Evolutionary conservation across 148 eudicot genomes (phyloP).

Genomic region (Fagopyrum homotropicum): DNA sequence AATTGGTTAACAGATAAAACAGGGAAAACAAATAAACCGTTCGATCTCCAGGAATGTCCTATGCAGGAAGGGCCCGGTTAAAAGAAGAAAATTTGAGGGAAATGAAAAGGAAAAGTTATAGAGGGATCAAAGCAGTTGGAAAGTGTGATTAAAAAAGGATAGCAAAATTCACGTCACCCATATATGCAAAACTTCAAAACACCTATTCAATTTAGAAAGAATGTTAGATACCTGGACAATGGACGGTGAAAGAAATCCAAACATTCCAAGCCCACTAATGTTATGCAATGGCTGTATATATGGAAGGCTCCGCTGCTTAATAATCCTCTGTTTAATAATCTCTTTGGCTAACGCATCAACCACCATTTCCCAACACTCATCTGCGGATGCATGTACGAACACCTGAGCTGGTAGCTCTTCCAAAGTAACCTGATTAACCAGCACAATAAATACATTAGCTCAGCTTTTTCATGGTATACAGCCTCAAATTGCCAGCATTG

Average conservation of each 20-base stretch:
- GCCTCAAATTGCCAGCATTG: background rate
- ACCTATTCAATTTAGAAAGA: background rate
- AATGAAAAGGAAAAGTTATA: too few species aligned
- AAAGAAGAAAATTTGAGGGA: too few species aligned
- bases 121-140: too few species aligned
- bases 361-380: constrained; percentile 43
- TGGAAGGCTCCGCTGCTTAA: constrained; percentile 20
- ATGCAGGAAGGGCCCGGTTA: too few species aligned
- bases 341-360: constrained; percentile 29
- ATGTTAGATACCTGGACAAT: constrained; percentile 36
- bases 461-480: too few species aligned
- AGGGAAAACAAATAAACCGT: too few species aligned
- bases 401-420: constrained; percentile 37
- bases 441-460: background rate
- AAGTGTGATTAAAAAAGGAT: background rate
- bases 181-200: background rate
- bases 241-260: constrained; percentile 40
- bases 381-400: constrained; percentile 23
- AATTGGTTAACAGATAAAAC: too few species aligned
- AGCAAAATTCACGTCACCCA: background rate
- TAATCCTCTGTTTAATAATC: constrained; percentile 17
- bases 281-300: constrained; percentile 18
- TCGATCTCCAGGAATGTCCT: too few species aligned
- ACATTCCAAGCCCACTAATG: constrained; percentile 49
- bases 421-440: constrained; percentile 28